phyloP scores from a whole-genome alignment of 192 early-diverging fungal species.

The Gonapodya sp. region DNA sequence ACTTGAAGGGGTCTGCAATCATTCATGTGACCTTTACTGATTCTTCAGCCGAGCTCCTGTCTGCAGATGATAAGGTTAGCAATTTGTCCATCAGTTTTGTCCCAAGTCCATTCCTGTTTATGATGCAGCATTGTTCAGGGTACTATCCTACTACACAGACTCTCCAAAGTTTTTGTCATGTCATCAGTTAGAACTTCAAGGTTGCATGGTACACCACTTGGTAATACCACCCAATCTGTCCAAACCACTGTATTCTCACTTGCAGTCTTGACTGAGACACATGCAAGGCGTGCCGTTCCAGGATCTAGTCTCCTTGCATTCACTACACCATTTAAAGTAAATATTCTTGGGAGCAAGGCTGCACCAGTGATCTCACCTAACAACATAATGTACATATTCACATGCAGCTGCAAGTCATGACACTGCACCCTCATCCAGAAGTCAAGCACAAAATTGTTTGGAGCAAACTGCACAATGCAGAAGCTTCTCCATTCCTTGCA shows the following conservation, averaged over 20 bases:
- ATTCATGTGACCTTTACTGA: not conserved
- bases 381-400: not conserved
- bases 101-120: not conserved
- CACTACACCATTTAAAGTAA: not conserved
- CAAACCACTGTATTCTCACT: not conserved
- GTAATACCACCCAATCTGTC: not conserved
- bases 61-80: not conserved
- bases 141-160: not conserved
- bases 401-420: not conserved
- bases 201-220: not conserved
- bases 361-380: not conserved
- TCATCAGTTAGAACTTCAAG: not conserved
- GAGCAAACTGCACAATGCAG: not conserved
- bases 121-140: not conserved
- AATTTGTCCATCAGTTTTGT: not conserved
- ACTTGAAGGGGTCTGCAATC: not conserved
- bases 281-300: not conserved
- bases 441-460: not conserved
- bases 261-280: not conserved
- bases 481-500: not conserved
- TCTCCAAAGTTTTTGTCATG: not conserved
- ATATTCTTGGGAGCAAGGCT: too few relatives aligned
- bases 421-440: not conserved
- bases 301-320: not conserved
- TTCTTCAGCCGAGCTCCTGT: not conserved